Evolutionary conservation across 441 rosid species (phyloP), one percentile per base, ranked within the genome.

Genomic region (Arabidopsis lyrata): DNA sequence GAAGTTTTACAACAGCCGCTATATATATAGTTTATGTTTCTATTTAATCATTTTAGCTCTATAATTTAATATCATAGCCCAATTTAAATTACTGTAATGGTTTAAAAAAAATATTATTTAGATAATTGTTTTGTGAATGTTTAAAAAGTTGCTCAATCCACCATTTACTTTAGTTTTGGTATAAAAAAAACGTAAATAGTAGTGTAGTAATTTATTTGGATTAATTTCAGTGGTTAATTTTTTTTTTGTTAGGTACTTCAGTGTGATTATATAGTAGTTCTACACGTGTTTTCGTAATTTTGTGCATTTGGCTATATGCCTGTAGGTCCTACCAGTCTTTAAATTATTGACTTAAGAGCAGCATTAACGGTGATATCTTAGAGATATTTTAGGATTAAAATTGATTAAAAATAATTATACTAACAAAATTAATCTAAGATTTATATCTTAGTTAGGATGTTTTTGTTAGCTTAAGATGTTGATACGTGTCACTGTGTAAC

Each of bases 221-320:
- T 8, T 9, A 49, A 8, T 8, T 49, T 49, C n/a, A 52, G 57
- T 24, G 1, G 34, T n/a, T n/a, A 14, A 10, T 39, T 39, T 22
- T 53, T 22, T 53, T 12, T 2, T 0, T 44, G 6, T 6, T 54
- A 52, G 36, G 36, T 54, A 29, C 10, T 29, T 20, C 16, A 29
- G 55, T 50, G 9, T 5, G 55, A 50, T 20, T 50, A 3, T 50
- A 3, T 6, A 22, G 34, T 29, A 29, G 31, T 13, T 61, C 13
- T 4, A 14, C 36, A 61, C 36, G 50, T 42, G 35, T 61, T 56
- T 60, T 7, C 5, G 63, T 58, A 36, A 14, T 58, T 35, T 20
- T 22, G 16, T 45, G 27, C 42, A 63, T 45, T 18, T 48, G 29
- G 12, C 2, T 3, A 32, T n/a, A n/a, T n/a, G n/a, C n/a, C n/a